These are phyloP conservation scores for Theobroma cacao DNA, from an alignment of 345 rosid species.

Conservation along the genomic window DNA sequence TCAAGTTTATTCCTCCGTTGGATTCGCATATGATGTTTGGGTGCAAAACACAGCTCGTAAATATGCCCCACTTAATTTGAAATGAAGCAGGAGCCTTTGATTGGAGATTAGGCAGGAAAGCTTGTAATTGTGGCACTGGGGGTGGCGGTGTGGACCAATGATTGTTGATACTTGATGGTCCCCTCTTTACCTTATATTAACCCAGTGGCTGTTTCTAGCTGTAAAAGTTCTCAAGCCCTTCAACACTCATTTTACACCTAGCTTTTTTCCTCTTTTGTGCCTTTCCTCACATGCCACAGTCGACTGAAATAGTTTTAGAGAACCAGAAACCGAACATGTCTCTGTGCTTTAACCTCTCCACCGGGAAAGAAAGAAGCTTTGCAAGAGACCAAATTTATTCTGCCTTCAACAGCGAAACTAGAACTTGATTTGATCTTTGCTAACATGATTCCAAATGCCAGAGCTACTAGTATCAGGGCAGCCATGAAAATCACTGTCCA, in stretches of 20 bases:
- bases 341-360: not conserved
- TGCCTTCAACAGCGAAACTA: not conserved
- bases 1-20: constrained; percentile 1
- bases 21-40: not conserved
- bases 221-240: constrained; percentile 24
- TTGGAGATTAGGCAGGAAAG: constrained; percentile 8
- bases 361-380: not conserved
- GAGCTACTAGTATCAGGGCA: not conserved
- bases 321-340: constrained; percentile 2
- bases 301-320: not conserved
- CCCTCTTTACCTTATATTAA: constrained; percentile 1
- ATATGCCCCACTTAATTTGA: constrained; percentile 3
- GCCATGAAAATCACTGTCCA: not conserved
- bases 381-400: not conserved
- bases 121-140: not conserved
- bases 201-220: constrained; percentile 31
- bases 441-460: not conserved
- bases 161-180: constrained; percentile 13
- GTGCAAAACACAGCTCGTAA: not conserved
- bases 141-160: constrained; percentile 27
- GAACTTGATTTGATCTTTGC: not conserved
- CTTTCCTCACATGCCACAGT: constrained; percentile 23
- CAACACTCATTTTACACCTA: not conserved
- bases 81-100: not conserved
- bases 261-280: not conserved